phyloP scores from a whole-genome alignment of 345 rosid genomes.

The Eucalyptus microcorys region DNA sequence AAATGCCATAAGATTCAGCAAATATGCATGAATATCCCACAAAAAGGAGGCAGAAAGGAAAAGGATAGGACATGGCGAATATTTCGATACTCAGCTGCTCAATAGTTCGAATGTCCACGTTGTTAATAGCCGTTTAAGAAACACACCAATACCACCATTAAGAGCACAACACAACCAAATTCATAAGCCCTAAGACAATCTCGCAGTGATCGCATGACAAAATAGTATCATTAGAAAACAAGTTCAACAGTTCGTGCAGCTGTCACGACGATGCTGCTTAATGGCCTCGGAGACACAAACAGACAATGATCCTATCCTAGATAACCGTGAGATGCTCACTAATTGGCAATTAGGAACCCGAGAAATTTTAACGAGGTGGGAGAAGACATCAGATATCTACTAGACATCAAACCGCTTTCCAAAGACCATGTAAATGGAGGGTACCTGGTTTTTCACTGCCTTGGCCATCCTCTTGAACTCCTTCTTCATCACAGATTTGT shows the following conservation, averaged over 20 bases:
- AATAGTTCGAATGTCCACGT: not conserved
- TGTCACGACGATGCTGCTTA: not conserved
- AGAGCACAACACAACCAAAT: not conserved
- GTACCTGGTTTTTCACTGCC: conserved; percentile 44
- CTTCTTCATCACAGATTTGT: conserved; percentile 38
- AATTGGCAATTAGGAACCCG: not conserved
- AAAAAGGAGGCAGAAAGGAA: not conserved
- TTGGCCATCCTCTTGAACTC: conserved; percentile 46
- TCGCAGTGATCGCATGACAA: not conserved
- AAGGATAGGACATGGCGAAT: not conserved
- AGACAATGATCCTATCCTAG: not conserved
- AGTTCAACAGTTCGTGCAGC: not conserved
- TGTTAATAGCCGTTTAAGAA: not conserved
- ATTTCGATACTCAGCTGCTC: not conserved
- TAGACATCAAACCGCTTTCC: not conserved
- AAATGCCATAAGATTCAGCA: not conserved
- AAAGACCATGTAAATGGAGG: not conserved
- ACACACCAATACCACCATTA: not conserved
- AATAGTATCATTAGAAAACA: not conserved
- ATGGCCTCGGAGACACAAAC: not conserved
- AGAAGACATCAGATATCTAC: not conserved
- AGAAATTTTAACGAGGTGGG: not conserved
- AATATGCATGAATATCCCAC: not conserved
- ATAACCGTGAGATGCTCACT: not conserved
- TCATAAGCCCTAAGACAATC: not conserved